phyloP scores from a whole-genome alignment of 2,329 filamentous ascomycete genomes.

The Fusarium kyushuense region DNA sequence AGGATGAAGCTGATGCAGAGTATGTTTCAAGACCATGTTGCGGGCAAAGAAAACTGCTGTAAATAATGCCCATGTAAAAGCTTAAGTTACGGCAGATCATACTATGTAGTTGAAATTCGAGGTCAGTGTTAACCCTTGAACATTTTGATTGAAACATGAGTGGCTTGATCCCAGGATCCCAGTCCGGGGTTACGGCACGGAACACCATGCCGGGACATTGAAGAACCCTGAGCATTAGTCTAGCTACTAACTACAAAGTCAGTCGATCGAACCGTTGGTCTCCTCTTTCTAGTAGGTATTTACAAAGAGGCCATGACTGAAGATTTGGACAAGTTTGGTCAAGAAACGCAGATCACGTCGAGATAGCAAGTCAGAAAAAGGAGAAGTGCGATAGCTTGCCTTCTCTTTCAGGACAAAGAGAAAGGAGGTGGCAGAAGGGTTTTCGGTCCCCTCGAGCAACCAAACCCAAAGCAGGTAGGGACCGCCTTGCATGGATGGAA shows the following conservation, averaged over 20 bases:
- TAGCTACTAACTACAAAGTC: background rate
- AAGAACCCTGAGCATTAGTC: background rate
- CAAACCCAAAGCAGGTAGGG: conserved; percentile 17
- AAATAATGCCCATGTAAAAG: conserved; percentile 13
- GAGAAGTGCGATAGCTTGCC: background rate
- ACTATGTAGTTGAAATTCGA: background rate
- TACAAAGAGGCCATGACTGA: background rate
- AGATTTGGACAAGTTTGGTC: background rate
- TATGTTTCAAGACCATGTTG: conserved; percentile 14
- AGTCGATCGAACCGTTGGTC: background rate
- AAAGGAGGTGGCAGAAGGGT: conserved; percentile 31
- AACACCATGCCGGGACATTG: conserved; percentile 4
- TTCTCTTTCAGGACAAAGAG: conserved; percentile 14
- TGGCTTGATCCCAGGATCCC: conserved; percentile 4
- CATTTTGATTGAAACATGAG: background rate
- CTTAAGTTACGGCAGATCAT: conserved; percentile 1
- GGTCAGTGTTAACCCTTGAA: conserved; percentile 16
- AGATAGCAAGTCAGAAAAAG: background rate
- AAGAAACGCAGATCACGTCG: conserved; percentile 2
- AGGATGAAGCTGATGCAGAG: conserved; percentile 20
- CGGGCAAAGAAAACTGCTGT: background rate
- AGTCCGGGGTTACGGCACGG: conserved; percentile 10
- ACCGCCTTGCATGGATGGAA: conserved; percentile 6
- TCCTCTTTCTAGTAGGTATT: background rate
- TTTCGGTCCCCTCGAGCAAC: background rate